Evolutionary conservation across 495 filamentous ascomycete species (phyloP), one percentile per base, ranked within the genome.

Genomic region (Penicillium arizonense): DNA sequence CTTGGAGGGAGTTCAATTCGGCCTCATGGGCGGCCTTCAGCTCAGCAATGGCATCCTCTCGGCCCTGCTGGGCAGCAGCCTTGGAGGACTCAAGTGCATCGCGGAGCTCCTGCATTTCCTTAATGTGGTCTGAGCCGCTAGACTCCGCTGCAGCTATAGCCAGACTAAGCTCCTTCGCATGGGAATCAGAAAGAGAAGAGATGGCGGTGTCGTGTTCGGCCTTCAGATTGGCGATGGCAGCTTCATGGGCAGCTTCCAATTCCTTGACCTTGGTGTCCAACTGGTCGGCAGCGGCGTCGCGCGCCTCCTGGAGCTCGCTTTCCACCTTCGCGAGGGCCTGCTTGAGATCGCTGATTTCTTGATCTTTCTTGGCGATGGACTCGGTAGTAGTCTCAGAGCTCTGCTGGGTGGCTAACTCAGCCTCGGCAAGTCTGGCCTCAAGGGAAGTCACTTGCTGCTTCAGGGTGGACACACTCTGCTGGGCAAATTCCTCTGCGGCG

Each of bases 401-500:
- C 20, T 69, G 42, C 34, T 65, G 58, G 11, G 62, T 58, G 11
- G 59, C 56, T 21, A 71, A 69, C 44, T 72, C 68, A 14, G 74
- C 67, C 11, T 67, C 66, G 9, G 60, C 56, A 26, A 76, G 61
- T 51, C 74, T 66, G n/a, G 62, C 47, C 54, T 76, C 68, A n/a
- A 77, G 61, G 23, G 68, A 59, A 10, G 67, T 24, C 39, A 76
- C 58, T 50, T 77, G 71, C 43, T 69, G 67, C 49, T 75, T 62
- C n/a, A 75, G 59, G 9, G 47, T 49, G 1, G 60, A 53, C 33
- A 67, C 52, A 13, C 64, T 59, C 18, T 65, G 53, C 21, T 73
- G 67, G 4, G 71, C 65, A 38, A 70, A 57, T 16, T 73, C 69
- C 50, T 79, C 76, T n/a, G 74, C 69, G 14, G 69, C 70, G 10